These are phyloP conservation scores for Salix koriyanagi DNA, from an alignment of 345 rosid genomes.

Conservation along the genomic window DNA sequence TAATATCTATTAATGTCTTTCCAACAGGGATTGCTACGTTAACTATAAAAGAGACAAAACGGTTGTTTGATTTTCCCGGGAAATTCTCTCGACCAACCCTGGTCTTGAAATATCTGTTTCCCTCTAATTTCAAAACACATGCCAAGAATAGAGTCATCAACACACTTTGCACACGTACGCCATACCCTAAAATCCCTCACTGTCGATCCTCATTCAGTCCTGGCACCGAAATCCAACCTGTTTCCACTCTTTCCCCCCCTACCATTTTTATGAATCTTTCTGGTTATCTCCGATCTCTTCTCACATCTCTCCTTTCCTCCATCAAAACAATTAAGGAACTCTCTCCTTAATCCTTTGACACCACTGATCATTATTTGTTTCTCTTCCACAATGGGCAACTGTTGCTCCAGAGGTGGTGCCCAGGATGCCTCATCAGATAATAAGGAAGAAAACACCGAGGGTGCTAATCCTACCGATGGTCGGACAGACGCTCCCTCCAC, in stretches of 20 bases:
- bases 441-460: constrained; percentile 23
- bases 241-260: constrained; percentile 8
- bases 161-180: not conserved
- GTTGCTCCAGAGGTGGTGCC: constrained; percentile 57
- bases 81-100: constrained; percentile 8
- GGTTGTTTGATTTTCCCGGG: not conserved
- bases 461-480: constrained; percentile 4
- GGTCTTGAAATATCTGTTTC: not conserved
- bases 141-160: constrained; percentile 5
- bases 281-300: constrained; percentile 16
- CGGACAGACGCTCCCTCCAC: constrained; percentile 20
- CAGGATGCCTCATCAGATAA: constrained; percentile 21
- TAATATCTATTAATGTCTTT: not conserved
- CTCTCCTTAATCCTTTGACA: not conserved
- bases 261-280: not conserved
- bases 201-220: constrained; percentile 6
- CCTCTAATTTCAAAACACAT: not conserved
- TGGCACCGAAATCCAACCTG: constrained; percentile 21
- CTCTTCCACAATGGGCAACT: constrained; percentile 54
- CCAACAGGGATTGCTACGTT: not conserved
- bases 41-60: not conserved
- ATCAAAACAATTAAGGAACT: not conserved
- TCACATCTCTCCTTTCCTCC: constrained; percentile 12
- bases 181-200: constrained; percentile 20
- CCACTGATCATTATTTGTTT: not conserved